Evolutionary conservation across 225 moss, liverwort and hornwort species (phyloP), one percentile per base, ranked within the genome.

Genomic region (Pseudisothecium myosuroides): DNA sequence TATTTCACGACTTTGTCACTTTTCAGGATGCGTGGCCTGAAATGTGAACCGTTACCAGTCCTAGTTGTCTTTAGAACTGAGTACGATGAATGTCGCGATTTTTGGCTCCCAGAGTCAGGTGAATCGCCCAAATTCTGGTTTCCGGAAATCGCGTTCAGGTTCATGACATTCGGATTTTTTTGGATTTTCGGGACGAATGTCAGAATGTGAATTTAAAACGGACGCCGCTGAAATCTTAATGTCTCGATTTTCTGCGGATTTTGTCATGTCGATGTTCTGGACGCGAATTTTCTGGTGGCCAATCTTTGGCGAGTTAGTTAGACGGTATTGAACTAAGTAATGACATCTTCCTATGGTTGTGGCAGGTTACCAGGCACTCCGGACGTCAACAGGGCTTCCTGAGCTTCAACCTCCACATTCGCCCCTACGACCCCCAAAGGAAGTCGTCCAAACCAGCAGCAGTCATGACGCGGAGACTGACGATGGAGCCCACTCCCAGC

Each of bases 341-440:
- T 84, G 88, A 75, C 81, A 82, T 45, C 22, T 61, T 82, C 45
- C 14, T 21, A 14, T 69, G 41, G 61, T 50, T 59, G 21, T 28
- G 23, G 24, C 74, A 93, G 93, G 93, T 93, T 9, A 92, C 61
- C 0, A 83, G 90, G 24, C 92, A 47, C 49, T 92, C 93, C 7
- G 92, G 93, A 31, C 77, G 90, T 10, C 89, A 89, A 31, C 87
- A 89, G 64, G 93, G 93, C 16, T 89, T 65, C 41, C 67, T 93
- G 22, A 90, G 87, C 59, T 93, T 93, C 27, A 85, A 88, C 39
- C 45, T 93, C 11, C 67, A 87, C 80, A 47, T 92, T 27, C 92
- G 90, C 22, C 78, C 89, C 6, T 56, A 69, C 7, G 83, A 75
- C 13, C 37, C 80, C 5, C 29, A 75, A 9, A 65, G 32, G 13